Conservation (phyloP, 805 yeast species). For the Lipomyces kockii region DNA sequence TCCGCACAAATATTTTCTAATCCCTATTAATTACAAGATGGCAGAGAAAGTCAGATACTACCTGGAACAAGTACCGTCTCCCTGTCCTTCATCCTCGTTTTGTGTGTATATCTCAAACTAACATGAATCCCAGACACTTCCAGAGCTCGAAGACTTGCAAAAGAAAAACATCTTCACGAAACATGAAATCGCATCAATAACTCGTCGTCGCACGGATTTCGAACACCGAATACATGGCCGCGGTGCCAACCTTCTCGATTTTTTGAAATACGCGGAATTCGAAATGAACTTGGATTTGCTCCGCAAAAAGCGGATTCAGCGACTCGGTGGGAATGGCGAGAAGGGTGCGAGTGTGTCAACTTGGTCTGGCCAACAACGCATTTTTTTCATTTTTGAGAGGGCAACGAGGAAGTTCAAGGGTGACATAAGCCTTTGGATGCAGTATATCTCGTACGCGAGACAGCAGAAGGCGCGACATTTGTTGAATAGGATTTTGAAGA, state of each 20-base stretch:
- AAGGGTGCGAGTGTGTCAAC: constrained; percentile 61
- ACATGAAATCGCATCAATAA: constrained; percentile 74
- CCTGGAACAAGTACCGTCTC: constrained; percentile 52
- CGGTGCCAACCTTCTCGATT: constrained; percentile 79
- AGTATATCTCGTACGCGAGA: constrained; percentile 63
- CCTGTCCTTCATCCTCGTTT: constrained; percentile 5
- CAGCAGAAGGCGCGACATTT: constrained; percentile 43
- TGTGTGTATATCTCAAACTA: neutral
- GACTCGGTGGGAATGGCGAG: constrained; percentile 55
- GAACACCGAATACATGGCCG: constrained; percentile 88
- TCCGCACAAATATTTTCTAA: neutral
- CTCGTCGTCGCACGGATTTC: constrained; percentile 93
- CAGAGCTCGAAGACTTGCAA: constrained; percentile 88
- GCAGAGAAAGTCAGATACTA: constrained; percentile 61
- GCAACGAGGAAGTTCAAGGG: constrained; percentile 80
- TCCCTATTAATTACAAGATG: constrained; percentile 44
- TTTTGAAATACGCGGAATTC: constrained; percentile 74
- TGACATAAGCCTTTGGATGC: constrained; percentile 76
- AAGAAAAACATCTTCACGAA: constrained; percentile 80
- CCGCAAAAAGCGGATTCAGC: constrained; percentile 67
- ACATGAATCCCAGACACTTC: constrained; percentile 61
- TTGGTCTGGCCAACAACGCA: constrained; percentile 83
- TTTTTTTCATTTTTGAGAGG: constrained; percentile 80
- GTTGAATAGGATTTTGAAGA: constrained; percentile 53
- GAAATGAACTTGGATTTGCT: constrained; percentile 80